phyloP scores from a whole-genome alignment of 1,284 basidiomycete species.

The Ganoderma meredithae region DNA sequence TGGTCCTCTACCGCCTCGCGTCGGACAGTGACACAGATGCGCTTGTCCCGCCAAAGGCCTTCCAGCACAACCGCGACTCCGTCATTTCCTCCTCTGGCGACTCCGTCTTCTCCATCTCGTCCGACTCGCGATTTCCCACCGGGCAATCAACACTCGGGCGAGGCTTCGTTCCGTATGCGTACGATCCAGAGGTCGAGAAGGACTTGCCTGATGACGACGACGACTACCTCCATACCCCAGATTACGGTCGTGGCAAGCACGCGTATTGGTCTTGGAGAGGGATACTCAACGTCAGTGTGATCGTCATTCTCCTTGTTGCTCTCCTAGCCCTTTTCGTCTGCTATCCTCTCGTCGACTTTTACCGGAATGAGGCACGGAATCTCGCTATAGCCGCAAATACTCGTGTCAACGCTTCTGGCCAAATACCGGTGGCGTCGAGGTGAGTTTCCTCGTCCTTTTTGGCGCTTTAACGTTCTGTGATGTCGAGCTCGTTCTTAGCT shows the following conservation, averaged over 20 bases:
- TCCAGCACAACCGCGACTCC: conserved; percentile 45
- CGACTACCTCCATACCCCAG: conserved; percentile 61
- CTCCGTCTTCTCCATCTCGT: conserved; percentile 59
- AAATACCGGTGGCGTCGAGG: conserved; percentile 42
- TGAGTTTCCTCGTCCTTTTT: conserved; percentile 26
- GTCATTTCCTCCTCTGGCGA: conserved; percentile 54
- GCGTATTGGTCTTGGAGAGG: conserved; percentile 50
- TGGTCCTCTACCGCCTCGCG: conserved; percentile 73
- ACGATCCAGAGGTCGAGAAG: conserved; percentile 67
- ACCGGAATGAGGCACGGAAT: conserved; percentile 54
- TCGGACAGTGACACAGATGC: conserved; percentile 44
- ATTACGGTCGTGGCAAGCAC: conserved; percentile 44
- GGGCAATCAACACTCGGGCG: conserved; percentile 44
- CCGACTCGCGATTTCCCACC: conserved; percentile 71
- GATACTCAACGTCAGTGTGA: conserved; percentile 56
- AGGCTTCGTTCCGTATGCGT: conserved; percentile 71
- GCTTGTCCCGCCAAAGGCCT: conserved; percentile 43
- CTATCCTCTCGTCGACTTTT: conserved; percentile 77
- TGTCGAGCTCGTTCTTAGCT: conserved; percentile 34
- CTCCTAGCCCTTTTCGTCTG: conserved; percentile 74
- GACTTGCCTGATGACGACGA: conserved; percentile 72
- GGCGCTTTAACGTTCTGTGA: not conserved
- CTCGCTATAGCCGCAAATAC: conserved; percentile 67
- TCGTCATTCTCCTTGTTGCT: conserved; percentile 49
- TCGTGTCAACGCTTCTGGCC: conserved; percentile 72